phyloP scores from a whole-genome alignment of 2,329 filamentous ascomycete genomes.

The Talaromyces sp. region DNA sequence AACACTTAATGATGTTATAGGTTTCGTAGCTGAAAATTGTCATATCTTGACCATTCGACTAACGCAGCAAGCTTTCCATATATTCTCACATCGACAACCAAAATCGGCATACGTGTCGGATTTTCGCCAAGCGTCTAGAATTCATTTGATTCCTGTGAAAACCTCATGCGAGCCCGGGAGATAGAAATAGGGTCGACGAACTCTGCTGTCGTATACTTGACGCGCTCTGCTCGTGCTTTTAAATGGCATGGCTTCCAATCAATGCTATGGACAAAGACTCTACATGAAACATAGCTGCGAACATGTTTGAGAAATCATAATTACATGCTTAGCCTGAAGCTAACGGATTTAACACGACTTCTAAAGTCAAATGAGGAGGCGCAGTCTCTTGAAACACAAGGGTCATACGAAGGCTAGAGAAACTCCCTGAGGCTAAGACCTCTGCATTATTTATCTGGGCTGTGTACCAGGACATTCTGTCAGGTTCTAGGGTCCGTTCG shows the following conservation, averaged over 20 bases:
- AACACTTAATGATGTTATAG: neutral
- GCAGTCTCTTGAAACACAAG: neutral
- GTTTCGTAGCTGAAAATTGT: neutral
- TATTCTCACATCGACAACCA: neutral
- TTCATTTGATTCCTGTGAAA: neutral
- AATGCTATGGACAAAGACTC: neutral
- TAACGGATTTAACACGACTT: neutral
- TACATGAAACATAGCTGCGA: neutral
- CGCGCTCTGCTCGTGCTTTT: neutral
- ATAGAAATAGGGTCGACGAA: neutral
- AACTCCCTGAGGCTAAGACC: neutral
- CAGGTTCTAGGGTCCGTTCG: neutral
- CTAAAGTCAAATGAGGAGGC: too few species aligned
- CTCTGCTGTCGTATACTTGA: neutral
- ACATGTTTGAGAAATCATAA: neutral
- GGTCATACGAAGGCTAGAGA: neutral
- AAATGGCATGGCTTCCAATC: neutral
- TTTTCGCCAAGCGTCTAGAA: neutral
- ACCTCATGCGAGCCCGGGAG: neutral
- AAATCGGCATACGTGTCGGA: neutral
- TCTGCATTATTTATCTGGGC: neutral
- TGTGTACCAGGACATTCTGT: neutral
- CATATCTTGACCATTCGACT: neutral
- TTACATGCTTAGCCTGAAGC: neutral
- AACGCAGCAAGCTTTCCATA: neutral